Evolutionary conservation across 2,329 filamentous ascomycete genomes (phyloP), one percentile per base, ranked within the genome.

Genomic region (Ophiocordyceps camponoti-floridani): DNA sequence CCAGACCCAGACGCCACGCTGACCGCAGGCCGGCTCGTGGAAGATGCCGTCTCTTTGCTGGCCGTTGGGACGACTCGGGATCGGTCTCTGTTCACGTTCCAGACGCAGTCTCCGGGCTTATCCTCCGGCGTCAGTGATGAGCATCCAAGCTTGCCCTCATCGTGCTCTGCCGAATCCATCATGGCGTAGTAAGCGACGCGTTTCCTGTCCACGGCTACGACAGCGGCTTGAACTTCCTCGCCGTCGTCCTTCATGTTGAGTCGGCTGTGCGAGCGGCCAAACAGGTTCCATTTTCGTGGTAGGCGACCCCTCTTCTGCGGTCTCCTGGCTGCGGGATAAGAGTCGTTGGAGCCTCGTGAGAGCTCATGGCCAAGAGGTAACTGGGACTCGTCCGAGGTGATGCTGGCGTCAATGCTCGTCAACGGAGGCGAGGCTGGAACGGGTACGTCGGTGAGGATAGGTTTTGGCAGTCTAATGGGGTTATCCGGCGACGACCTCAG

Each of bases 201-300:
- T 47, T 74, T 77, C 45, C 64, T 66, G 45, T 66, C 65, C 0
- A 69, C 63, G 13, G 62, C 54, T 40, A 69, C 65, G n/a, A 71
- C 65, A 1, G 71, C 64, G 2, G 69, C 67, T 1, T 67, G 55
- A n/a, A 73, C 63, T 2, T 59, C 52, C 6, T 58, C 52, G 8
- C 58, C 54, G 23, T 65, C 61, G 5, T 61, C 53, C 14, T 56
- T 56, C 47, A 64, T 65, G 46, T 66, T 68, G 3, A 65, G 53
- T 40, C 66, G 62, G 33, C 58, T 66, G 28, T 74, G 70, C 0
- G 71, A 71, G 42, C 74, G 66, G 43, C 75, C 68, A 50, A 81
- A 80, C 12, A 79, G 56, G 49, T 78, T 79, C 77, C 77, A 81
- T 51, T 72, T 77, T 8, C 71, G 67, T 23, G 75, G 74, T 26